Base-by-base conservation (phyloP, 352 stramenopile genomes). In the Globisporangium cystogenes region DNA sequence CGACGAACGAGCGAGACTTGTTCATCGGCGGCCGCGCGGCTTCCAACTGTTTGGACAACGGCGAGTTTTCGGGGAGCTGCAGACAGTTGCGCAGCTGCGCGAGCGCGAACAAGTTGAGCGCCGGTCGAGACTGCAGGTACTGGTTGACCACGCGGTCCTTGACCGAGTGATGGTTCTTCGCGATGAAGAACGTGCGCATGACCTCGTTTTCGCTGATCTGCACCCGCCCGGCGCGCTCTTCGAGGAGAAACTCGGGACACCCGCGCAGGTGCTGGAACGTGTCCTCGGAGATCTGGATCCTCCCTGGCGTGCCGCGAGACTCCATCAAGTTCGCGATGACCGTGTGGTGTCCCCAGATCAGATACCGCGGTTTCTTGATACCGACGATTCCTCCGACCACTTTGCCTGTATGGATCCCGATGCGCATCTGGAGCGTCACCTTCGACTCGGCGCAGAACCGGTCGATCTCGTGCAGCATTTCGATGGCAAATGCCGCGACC, bases 391-490 rank as follows among this genome's bases (percentile, higher is more conserved):
- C 83, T 0, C 85, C 85, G 1, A 95, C 82, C 31, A 87, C 77
- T 48, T 86, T 86, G 29, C 85, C 82, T 1, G 77, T 93, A 60
- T 95, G 85, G 51, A 95, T 81, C 3, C 85, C 82, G 50, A 93
- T 93, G 1, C 82, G 81, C 85, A 95, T 93, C 48, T 92, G 77
- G 26, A 95, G 55, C n/a, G 68, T 59, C 8, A 90, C 79, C 16
- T 87, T 76, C 24, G 68, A 62, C 21, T 84, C 64, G 1, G 58
- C 59, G n/a, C 75, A 85, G 54, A 95, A 93, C 10, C 60, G 59
- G 7, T 90, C 74, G 45, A 95, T 90, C 44, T 93, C 85, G 21
- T 79, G 80, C n/a, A 93, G 69, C 79, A 93, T 95, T 48, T 90
- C 76, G 41, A 92, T 70, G 20, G 85, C 85, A 53, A 93, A 93